Base-by-base conservation (phyloP, 179 eudicot species). In the Beta lomatogona region DNA sequence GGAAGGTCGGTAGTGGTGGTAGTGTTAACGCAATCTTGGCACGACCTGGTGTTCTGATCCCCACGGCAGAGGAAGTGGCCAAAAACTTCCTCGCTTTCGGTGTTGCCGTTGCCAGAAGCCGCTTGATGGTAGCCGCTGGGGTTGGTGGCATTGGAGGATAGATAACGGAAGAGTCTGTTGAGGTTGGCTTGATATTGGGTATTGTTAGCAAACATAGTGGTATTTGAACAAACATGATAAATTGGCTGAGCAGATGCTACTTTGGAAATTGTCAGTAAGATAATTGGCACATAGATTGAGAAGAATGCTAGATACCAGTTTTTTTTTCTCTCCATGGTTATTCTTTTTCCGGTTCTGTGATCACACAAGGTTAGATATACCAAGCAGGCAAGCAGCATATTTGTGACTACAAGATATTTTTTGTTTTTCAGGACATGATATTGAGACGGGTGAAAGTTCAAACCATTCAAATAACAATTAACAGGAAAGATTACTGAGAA, bases 51-150 rank as follows among this genome's bases (percentile, higher is more conserved):
- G 36, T 59, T 44, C 14, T 59, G 64, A 59, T 88, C 85, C 18
- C 82, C 87, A 1, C 85, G 84, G 65, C 88, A 88, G 16, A 86
- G 87, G 77, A 81, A 88, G 82, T 83, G 87, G 69, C 90, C 85
- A 50, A 79, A 69, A 4, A 79, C 75, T 5, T 8, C 31, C 12
- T 76, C 80, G 4, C 19, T 63, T 9, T 55, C 18, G 3, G 36
- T 0, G 19, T 19, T 2, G 48, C 36, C 1, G 36, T 55, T 52
- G 16, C 44, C 52, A 2, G 80, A 76, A 28, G 14, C 71, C 1
- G 80, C 67, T 67, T 48, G 71, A 65, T 77, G 41, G 77, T 77
- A 82, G 63, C 71, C 77, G 48, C 52, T 6, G 1, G 65, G 71
- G 65, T 15, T 46, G 54, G 81, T 71, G 9, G 81, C 77, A 36